phyloP scores from a whole-genome alignment of 202 grass and related monocot genomes.

The Saccharum hybrid region DNA sequence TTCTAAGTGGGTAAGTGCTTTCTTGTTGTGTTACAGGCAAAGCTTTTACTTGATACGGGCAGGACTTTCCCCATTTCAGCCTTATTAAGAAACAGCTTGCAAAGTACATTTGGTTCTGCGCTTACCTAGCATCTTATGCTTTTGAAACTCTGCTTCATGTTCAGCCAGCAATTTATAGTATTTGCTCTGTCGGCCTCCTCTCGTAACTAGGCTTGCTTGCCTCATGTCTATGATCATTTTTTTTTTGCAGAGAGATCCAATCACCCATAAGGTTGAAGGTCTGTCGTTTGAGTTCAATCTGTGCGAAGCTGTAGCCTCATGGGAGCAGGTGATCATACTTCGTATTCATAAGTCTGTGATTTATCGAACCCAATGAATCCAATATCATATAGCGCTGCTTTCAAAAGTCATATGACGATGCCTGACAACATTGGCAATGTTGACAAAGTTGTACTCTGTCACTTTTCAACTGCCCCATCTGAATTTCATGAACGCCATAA shows the following conservation, averaged over 20 bases:
- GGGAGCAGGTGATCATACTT: slow-evolving; percentile 74
- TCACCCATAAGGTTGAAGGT: slow-evolving; percentile 75
- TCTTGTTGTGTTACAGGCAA: background rate
- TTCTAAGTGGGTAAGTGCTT: slow-evolving; percentile 76
- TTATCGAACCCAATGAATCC: background rate
- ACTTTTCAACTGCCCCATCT: background rate
- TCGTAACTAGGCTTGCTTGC: background rate
- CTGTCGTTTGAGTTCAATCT: slow-evolving; percentile 93
- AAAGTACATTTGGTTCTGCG: background rate
- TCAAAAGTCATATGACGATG: background rate
- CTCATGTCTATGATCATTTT: background rate
- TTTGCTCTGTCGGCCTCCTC: background rate
- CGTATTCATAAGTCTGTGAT: slow-evolving; percentile 7
- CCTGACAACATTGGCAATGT: background rate
- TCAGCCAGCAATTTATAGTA: no score
- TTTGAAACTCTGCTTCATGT: background rate
- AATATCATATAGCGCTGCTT: background rate
- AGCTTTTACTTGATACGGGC: background rate
- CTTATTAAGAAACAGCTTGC: background rate
- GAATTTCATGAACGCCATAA: background rate
- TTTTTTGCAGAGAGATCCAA: slow-evolving; percentile 66
- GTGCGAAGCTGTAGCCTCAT: slow-evolving; percentile 86
- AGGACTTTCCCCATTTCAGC: background rate
- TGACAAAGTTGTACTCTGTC: background rate
- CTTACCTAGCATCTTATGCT: background rate